Evolutionary conservation across 2,329 filamentous ascomycete species (phyloP), one percentile per base, ranked within the genome.

Genomic region (Bipolaris cookei): DNA sequence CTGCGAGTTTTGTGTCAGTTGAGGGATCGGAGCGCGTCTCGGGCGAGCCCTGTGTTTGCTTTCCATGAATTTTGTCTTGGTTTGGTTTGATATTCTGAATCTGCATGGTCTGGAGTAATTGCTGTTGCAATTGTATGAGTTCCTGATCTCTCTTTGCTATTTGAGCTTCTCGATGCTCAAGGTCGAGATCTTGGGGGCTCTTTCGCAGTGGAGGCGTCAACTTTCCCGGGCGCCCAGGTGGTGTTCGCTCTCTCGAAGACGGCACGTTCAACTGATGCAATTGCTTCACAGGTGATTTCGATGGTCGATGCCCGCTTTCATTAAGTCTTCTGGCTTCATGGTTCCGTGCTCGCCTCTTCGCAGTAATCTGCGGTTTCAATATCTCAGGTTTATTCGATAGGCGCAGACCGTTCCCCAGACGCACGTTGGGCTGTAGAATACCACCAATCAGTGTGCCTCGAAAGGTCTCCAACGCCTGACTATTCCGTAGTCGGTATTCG

Each of bases 401-500:
- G 3, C 25, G 42, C 10, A 68, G 47, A 7, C 61, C 60, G 39
- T 66, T 66, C 7, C 55, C 53, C n/a, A 64, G 47, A 21, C 61
- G 60, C 8, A 65, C 61, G n/a, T 68, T 68, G 5, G 63, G 63
- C 30, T 69, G 66, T 35, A 71, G 43, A 11, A 56, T 30, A 14
- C 63, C 61, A 49, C 64, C 59, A 7, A 66, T 25, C 18, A 69
- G 37, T n/a, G 62, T 65, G 7, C 68, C 66, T 8, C 66, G 62
- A 32, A 68, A 69, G 1, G 51, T 60, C 11, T 37, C 11, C 35
- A 64, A 37, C 10, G 62, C 62, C 32, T 54, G 49, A 6, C 25
- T 34, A 7, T 56, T 48, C 21, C 11, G 23, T 1, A 41, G 1
- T 23, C 52, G 54, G 18, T 51, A 32, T 14, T 35, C 6, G 1